Evolutionary conservation across 371 early-diverging fungal species (phyloP), one percentile per base, ranked within the genome.

Genomic region (Mycotypha africana): DNA sequence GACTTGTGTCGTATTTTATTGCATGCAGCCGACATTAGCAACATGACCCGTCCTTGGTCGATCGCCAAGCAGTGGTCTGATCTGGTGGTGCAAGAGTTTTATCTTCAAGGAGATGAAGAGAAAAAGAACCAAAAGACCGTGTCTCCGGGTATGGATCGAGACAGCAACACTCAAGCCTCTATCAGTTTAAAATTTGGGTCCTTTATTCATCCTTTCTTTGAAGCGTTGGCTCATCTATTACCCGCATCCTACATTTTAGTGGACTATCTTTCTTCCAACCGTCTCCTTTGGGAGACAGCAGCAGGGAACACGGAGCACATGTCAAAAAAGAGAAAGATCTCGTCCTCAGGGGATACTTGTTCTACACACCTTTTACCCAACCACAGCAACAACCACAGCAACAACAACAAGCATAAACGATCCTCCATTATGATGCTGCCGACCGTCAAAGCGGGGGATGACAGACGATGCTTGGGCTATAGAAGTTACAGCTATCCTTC

Each of bases 11-110:
- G 82, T 35, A 71, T 82, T 9, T 49, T 92, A 31, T 59, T 93
- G 12, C 92, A 93, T 56, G 89, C 91, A 1, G 89, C 92, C 17
- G 95, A 94, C 47, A 89, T 94, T 30, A 86, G 87, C 47, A 94
- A 94, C 48, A 83, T 92, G 0, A 86, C 86, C 15, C 80, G 91
- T 17, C 90, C 92, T 2, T 90, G 89, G 85, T 50, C 65, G 5
- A 68, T 91, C 35, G 91, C 89, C 47, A 88, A 90, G 57, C 80
- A 80, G 46, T 95, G 95, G 95, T 86, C 91, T 4, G 89, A 90
- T 60, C 56, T 88, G 50, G 85, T 93, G 38, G 81, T 88, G 1
- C 69, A 81, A 51, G 95, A 95, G 58, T 92, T 90, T 43, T 89
- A 87, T 49, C 60, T 70, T 25, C 95, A 95, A 55, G 93, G 93